phyloP scores from a whole-genome alignment of 306 rosid genomes.

The Citrullus mucosospermus region DNA sequence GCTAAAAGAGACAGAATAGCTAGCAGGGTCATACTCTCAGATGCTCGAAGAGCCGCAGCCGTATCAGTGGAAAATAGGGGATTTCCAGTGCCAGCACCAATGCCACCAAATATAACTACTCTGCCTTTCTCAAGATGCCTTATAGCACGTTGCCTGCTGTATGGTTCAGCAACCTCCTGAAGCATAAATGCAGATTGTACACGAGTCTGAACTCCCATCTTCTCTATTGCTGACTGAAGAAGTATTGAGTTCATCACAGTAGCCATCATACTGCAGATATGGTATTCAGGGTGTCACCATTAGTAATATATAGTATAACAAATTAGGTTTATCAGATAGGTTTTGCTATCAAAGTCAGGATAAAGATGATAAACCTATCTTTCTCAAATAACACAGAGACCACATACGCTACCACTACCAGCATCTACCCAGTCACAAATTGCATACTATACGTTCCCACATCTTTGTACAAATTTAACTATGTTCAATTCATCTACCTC shows the following conservation, averaged over 20 bases:
- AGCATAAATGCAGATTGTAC: constrained; percentile 33
- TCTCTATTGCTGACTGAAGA: constrained; percentile 40
- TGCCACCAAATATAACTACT: constrained; percentile 41
- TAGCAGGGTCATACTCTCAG: constrained; percentile 24
- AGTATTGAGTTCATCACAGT: constrained; percentile 35
- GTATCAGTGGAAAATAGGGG: constrained; percentile 36
- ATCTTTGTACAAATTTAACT: not conserved
- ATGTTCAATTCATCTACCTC: not conserved
- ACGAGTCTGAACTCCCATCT: constrained; percentile 33
- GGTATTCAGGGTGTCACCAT: not conserved
- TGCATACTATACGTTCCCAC: not conserved
- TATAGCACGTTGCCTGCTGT: constrained; percentile 35
- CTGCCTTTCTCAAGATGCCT: constrained; percentile 43
- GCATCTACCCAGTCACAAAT: not conserved
- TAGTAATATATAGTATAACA: not conserved
- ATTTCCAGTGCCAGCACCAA: constrained; percentile 37
- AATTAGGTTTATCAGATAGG: not conserved
- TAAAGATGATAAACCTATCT: not conserved
- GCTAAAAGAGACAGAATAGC: not conserved
- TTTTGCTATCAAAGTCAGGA: not conserved
- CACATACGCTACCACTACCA: not conserved
- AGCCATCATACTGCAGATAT: constrained; percentile 35
- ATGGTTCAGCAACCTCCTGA: constrained; percentile 45
- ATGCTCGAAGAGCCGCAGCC: constrained; percentile 34
- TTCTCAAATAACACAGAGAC: not conserved